Conservation (phyloP, 2,329 filamentous ascomycete genomes). For the Calonectria pseudoreteaudii region DNA sequence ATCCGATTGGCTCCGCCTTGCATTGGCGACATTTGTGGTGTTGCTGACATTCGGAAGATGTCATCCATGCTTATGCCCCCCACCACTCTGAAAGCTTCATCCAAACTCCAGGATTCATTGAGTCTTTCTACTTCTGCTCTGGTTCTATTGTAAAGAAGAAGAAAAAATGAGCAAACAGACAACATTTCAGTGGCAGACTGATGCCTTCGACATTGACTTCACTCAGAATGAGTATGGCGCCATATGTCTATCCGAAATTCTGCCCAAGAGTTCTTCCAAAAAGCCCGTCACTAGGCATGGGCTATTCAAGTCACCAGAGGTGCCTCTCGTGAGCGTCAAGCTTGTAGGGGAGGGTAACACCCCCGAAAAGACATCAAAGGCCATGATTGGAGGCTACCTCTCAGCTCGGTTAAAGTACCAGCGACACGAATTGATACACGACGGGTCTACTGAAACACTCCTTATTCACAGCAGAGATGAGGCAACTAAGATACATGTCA, state of each 20-base stretch:
- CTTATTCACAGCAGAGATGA: neutral
- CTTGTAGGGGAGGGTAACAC: neutral
- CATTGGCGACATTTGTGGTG: neutral
- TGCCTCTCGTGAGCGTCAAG: neutral
- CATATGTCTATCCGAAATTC: neutral
- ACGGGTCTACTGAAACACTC: neutral
- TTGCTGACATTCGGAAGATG: neutral
- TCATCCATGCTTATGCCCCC: neutral
- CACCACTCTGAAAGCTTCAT: neutral
- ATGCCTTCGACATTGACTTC: neutral
- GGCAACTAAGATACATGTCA: neutral
- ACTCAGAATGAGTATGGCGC: neutral
- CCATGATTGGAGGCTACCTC: neutral
- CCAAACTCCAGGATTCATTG: neutral
- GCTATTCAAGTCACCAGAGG: neutral
- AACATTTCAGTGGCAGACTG: neutral
- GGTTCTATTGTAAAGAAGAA: neutral
- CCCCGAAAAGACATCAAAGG: neutral
- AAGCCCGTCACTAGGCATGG: neutral
- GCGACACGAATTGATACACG: neutral
- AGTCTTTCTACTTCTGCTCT: neutral
- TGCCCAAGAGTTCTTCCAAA: neutral
- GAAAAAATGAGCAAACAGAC: neutral
- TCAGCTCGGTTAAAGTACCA: neutral
- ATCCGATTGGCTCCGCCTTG: neutral